These are phyloP conservation scores for Sinapis alba DNA, from an alignment of 441 rosid species.

Conservation along the genomic window DNA sequence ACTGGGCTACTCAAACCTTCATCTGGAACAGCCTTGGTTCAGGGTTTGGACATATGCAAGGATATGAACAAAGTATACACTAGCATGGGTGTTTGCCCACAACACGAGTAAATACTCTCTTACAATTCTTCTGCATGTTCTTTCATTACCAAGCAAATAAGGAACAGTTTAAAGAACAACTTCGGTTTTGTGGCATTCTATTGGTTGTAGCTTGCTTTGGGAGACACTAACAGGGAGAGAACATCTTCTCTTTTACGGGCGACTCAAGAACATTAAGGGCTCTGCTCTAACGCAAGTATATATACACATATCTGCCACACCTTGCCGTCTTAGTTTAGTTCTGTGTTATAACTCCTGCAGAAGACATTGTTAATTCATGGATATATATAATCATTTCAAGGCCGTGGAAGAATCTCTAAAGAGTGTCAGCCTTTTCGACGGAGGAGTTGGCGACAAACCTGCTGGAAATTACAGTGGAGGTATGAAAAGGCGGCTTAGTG, in stretches of 20 bases:
- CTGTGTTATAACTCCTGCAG: background rate
- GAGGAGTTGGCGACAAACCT: constrained; percentile 83
- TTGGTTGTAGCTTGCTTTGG: constrained; percentile 77
- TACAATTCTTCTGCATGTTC: background rate
- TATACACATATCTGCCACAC: background rate
- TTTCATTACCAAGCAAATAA: constrained; percentile 9
- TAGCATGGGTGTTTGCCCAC: constrained; percentile 97
- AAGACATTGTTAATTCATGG: background rate
- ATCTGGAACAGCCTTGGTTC: constrained; percentile 79
- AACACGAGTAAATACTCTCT: constrained; percentile 69
- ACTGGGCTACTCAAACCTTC: constrained; percentile 87
- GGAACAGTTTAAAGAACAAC: background rate
- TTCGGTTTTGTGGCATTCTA: background rate
- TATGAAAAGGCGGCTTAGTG: background rate
- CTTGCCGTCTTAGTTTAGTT: background rate
- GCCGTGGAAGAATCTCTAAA: constrained; percentile 79
- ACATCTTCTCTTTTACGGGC: constrained; percentile 88
- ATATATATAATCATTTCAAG: constrained; percentile 39
- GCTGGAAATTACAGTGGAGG: constrained; percentile 89
- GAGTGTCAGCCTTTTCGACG: constrained; percentile 55
- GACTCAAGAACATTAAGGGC: constrained; percentile 84
- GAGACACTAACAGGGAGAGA: constrained; percentile 86
- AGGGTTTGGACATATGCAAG: constrained; percentile 68
- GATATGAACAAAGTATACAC: constrained; percentile 81
- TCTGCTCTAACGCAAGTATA: constrained; percentile 49